These are phyloP conservation scores for Coemansia sp. DNA, from an alignment of 192 early-diverging fungal species.

Conservation along the genomic window DNA sequence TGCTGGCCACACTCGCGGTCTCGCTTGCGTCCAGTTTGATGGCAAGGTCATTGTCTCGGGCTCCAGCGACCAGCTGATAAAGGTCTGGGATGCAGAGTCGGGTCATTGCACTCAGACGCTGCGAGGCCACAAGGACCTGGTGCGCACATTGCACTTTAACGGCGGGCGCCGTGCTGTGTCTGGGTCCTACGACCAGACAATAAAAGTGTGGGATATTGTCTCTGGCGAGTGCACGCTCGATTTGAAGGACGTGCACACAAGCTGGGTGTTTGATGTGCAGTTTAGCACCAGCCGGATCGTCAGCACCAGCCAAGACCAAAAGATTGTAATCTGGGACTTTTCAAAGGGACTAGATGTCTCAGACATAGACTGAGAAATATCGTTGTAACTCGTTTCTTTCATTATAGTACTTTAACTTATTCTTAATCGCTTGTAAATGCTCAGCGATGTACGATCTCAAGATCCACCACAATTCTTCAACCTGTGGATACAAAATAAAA, in stretches of 20 bases:
- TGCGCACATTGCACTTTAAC: conserved; percentile 83
- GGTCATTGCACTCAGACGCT: conserved; percentile 66
- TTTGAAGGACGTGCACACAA: conserved; percentile 75
- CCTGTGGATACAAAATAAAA: neutral
- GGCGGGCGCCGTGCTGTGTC: conserved; percentile 81
- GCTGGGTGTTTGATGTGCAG: conserved; percentile 98
- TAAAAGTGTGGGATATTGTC: conserved; percentile 92
- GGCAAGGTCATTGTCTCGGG: conserved; percentile 78
- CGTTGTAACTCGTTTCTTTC: neutral
- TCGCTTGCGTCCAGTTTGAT: conserved; percentile 87
- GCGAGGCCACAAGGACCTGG: conserved; percentile 71
- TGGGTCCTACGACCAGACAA: conserved; percentile 92
- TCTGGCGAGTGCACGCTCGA: conserved; percentile 77
- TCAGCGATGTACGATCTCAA: neutral
- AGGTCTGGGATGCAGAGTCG: conserved; percentile 76
- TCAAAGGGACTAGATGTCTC: conserved; percentile 48
- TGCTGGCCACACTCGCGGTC: conserved; percentile 75
- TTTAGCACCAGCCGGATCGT: conserved; percentile 83
- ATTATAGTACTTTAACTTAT: neutral
- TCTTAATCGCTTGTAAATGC: neutral
- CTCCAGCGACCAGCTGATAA: conserved; percentile 80
- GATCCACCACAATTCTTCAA: neutral
- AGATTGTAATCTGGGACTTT: conserved; percentile 61
- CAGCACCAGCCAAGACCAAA: conserved; percentile 68
- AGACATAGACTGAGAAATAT: conserved; percentile 26